Percentiles rank a stretch among this genome's conserved stretches.
These are phyloP conservation scores for Plasmopara halstedii DNA, from an alignment of 352 stramenopile species.

Conservation along the genomic window DNA sequence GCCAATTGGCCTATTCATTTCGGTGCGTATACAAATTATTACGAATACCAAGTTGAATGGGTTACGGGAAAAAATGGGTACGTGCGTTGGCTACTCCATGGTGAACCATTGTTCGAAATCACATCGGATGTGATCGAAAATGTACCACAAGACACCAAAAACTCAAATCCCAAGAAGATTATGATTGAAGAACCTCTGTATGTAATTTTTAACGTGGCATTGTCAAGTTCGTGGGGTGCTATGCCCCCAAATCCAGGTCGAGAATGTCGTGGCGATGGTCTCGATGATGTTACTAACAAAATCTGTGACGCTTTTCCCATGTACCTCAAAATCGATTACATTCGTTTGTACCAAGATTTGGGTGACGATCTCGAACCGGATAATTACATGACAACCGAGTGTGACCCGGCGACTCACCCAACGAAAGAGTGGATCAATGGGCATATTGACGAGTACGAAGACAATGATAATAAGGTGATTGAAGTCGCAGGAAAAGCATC, in stretches of 20 bases:
- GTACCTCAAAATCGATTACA: conserved; percentile 76
- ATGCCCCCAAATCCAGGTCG: conserved; percentile 26
- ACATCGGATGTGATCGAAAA: conserved; percentile 34
- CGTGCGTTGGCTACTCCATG: conserved; percentile 52
- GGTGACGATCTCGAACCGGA: neutral
- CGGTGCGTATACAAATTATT: conserved; percentile 45
- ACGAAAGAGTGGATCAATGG: conserved; percentile 2
- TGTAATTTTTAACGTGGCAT: conserved; percentile 47
- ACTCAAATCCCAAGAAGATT: conserved; percentile 41
- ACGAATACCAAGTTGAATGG: conserved; percentile 70
- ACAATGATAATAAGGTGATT: conserved; percentile 54
- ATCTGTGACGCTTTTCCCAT: conserved; percentile 44
- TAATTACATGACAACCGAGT: conserved; percentile 1
- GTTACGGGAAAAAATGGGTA: conserved; percentile 56
- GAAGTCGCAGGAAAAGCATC: conserved; percentile 36
- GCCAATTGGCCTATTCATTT: conserved; percentile 64
- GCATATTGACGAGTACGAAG: conserved; percentile 8
- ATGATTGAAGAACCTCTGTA: conserved; percentile 46
- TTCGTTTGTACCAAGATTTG: conserved; percentile 45
- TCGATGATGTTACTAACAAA: conserved; percentile 15
- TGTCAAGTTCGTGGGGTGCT: conserved; percentile 31
- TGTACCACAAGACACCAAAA: conserved; percentile 32
- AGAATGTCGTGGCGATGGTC: conserved; percentile 20
- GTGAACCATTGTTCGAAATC: conserved; percentile 51
- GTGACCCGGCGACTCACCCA: neutral